Evolutionary conservation across 129 eudicot species (phyloP).

Genomic region (Flaveria sonorensis): DNA sequence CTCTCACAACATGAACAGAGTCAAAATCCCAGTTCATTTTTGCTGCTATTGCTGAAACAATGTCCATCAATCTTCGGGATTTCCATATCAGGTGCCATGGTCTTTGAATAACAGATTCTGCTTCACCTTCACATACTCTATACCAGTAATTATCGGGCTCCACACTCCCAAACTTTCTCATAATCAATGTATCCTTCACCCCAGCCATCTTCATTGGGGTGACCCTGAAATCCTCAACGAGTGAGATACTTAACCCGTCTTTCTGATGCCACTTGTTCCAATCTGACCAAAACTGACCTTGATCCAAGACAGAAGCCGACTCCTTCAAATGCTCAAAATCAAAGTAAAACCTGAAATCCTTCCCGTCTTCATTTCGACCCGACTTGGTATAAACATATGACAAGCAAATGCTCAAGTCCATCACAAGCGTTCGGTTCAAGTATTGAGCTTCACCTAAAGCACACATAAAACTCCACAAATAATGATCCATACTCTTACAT

Average conservation of each 20-base stretch:
- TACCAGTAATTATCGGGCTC: slow-evolving; percentile 94
- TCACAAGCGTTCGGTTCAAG: slow-evolving; percentile 75
- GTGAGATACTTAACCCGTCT: slow-evolving; percentile 53
- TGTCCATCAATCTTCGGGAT: slow-evolving; percentile 74
- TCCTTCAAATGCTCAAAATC: slow-evolving; percentile 87
- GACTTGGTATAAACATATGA: slow-evolving; percentile 69
- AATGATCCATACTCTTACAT: slow-evolving; percentile 91
- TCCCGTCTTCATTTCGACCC: slow-evolving; percentile 81
- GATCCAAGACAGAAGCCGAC: slow-evolving; percentile 67
- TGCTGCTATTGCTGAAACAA: slow-evolving; percentile 68
- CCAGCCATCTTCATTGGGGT: slow-evolving; percentile 60
- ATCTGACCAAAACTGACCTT: slow-evolving; percentile 69
- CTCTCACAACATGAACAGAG: slow-evolving; percentile 86
- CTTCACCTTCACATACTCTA: slow-evolving; percentile 88
- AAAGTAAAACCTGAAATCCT: slow-evolving; percentile 82
- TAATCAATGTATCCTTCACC: slow-evolving; percentile 62
- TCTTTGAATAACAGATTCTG: slow-evolving; percentile 69
- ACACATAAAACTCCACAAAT: slow-evolving; percentile 92
- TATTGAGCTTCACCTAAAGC: slow-evolving; percentile 87
- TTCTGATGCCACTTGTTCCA: slow-evolving; percentile 72
- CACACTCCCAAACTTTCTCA: slow-evolving; percentile 83
- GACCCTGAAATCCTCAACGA: slow-evolving; percentile 72
- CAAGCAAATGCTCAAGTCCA: slow-evolving; percentile 78
- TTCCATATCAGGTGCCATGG: slow-evolving; percentile 93
- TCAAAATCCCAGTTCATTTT: slow-evolving; percentile 87